Base-by-base conservation (phyloP, 805 yeast genomes). In the Candida golubevii region DNA sequence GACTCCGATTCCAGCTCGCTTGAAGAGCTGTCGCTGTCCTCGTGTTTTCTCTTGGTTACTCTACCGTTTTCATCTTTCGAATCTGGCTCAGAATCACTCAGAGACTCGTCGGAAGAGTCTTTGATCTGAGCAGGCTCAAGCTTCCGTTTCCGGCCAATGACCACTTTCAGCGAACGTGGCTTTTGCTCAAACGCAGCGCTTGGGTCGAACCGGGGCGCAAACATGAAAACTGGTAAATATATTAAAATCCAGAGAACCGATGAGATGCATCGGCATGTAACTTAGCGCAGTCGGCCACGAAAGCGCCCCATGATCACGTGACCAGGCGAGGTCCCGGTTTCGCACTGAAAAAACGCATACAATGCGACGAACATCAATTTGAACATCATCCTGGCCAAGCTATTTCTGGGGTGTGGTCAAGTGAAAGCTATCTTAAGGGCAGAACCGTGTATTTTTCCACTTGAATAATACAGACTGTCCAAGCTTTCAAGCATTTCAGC, bases 171-270 rank as follows among this genome's bases (percentile, higher is more conserved):
- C 31, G 38, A 43, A 32, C 42, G 37, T 13, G 47, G 46, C 15
- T 4, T 44, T 29, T 36, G 41, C 14, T 62, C 42, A 8, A 57
- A 56, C 34, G 59, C 58, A 9, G 50, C 54, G 36, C 41, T 45
- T 14, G 87, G 87, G 51, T 79, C 85, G 54, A 77, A 82, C 59
- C 88, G 69, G 12, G 77, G 74, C 8, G 85, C 85, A 66, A 82
- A 82, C 88, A 82, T 80, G 33, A 30, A 15, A 12, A 13, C n/a
- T 13, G 4, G 34, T 11, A 3, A 11, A 32, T 32, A 32, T 32
- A 18, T 18, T 18, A 32, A 36, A 26, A 26, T 15, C 3, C 14
- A 37, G 27, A 26, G 33, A 26, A 30, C 12, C 29, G 30, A 26
- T 27, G 39, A 18, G 44, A 26, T 29, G 39, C 35, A 35, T 45